A percentile compares a stretch with the other conserved stretches of the same genome.
phyloP scores from a whole-genome alignment of 2,329 filamentous ascomycete species.

The Colletotrichum sp. region DNA sequence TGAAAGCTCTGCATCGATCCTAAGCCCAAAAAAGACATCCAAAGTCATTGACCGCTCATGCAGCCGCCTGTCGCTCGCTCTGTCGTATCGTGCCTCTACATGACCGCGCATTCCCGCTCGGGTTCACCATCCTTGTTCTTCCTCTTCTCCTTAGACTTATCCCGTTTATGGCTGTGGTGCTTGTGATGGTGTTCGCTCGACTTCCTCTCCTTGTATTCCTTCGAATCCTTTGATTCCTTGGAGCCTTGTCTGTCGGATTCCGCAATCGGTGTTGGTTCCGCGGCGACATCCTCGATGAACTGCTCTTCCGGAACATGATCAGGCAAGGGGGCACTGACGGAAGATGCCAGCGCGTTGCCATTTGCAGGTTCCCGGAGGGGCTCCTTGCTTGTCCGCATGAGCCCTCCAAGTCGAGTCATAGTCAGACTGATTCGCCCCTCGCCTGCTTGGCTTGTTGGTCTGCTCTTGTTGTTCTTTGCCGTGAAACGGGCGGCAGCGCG shows the following conservation, averaged over 20 bases:
- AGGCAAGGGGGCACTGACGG: slow-evolving; percentile 11
- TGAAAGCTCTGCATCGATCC: neutral
- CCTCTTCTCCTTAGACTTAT: slow-evolving; percentile 43
- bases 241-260: slow-evolving; percentile 22
- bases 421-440: slow-evolving; percentile 63
- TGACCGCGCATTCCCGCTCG: slow-evolving; percentile 54
- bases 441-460: slow-evolving; percentile 63
- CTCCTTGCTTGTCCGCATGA: slow-evolving; percentile 59
- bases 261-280: neutral
- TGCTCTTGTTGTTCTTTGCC: slow-evolving; percentile 51
- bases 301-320: slow-evolving; percentile 21
- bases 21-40: neutral
- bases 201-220: slow-evolving; percentile 13
- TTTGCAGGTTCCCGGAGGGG: slow-evolving; percentile 37
- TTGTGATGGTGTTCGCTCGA: slow-evolving; percentile 31
- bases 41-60: neutral
- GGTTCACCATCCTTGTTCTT: slow-evolving; percentile 38
- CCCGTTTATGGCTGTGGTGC: slow-evolving; percentile 36
- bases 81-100: slow-evolving; percentile 36
- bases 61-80: neutral
- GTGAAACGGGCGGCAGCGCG: slow-evolving; percentile 63
- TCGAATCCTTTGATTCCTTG: slow-evolving; percentile 13
- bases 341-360: slow-evolving; percentile 15
- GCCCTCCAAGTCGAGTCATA: slow-evolving; percentile 59
- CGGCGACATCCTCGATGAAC: slow-evolving; percentile 18